Base-by-base conservation (phyloP, 495 filamentous ascomycete species). In the Neurospora sp. region DNA sequence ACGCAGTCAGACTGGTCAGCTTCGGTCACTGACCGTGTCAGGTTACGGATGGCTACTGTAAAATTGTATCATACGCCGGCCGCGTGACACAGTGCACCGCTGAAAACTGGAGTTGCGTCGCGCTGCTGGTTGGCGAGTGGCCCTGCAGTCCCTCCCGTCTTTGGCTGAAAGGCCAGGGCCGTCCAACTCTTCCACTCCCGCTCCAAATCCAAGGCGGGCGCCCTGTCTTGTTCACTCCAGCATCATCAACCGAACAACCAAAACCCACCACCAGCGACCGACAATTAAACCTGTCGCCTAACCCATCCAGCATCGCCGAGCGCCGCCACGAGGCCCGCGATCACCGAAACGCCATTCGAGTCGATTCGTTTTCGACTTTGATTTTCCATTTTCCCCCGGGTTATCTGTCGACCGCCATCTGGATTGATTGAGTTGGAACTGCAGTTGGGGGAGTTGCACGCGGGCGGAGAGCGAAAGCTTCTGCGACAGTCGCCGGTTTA, bases 291-390 rank as follows among this genome's bases (percentile, higher is more conserved):
- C 73, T 59, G 44, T 53, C 70, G 40, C 73, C 70, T 35, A 72
- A 73, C 73, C 68, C 70, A 68, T 40, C 68, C 73, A 71, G 73
- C 73, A 80, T 80, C 77, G 77, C 74, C 72, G 72, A 76, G 75
- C 72, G 76, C 75, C 76, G 39, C 69, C 31, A 75, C 76, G 68
- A 80, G 75, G 74, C 79, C 74, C 46, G 76, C 77, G 76, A 78
- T 71, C 70, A 37, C 70, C 73, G 74, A 73, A 72, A 72, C 53
- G 53, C 71, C 20, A 72, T 27, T 70, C 22, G 71, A 71, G 37
- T 74, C 53, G 20, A 18, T 6, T 35, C 44, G 16, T 38, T 44
- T 59, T 18, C 70, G 37, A 71, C n/a, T 68, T 37, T 73, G 14
- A 39, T 71, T 70, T 68, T 70, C 41, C 35, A 44, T 69, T 77